Conservation (phyloP, 2,329 filamentous ascomycete species). For the Ascochyta koolunga region DNA sequence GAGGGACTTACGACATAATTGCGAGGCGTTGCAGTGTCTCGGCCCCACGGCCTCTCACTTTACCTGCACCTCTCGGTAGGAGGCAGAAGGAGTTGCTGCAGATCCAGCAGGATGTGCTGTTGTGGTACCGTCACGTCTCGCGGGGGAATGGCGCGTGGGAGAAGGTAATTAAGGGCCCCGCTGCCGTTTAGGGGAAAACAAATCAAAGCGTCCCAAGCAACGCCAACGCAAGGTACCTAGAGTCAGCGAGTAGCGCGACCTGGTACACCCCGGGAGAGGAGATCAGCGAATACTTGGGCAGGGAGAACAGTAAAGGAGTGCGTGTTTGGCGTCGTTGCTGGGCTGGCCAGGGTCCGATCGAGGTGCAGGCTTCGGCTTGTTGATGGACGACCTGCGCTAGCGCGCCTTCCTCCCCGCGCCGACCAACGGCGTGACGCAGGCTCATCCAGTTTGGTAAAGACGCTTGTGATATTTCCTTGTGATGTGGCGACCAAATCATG, state of each 20-base stretch:
- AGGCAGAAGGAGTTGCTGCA: slow-evolving; percentile 27
- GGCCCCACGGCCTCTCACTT: slow-evolving; percentile 47
- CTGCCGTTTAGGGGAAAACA: slow-evolving; percentile 40
- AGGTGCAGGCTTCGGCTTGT: slow-evolving; percentile 26
- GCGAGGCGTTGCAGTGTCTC: slow-evolving; percentile 34
- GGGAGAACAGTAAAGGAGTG: slow-evolving; percentile 9
- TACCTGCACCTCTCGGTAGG: slow-evolving; percentile 24
- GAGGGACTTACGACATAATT: slow-evolving; percentile 48
- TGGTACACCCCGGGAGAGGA: slow-evolving; percentile 2
- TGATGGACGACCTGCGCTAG: slow-evolving; percentile 29
- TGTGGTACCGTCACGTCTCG: slow-evolving; percentile 41
- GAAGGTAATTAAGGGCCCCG: slow-evolving; percentile 40
- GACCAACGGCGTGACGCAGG: slow-evolving; percentile 26
- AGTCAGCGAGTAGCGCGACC: slow-evolving; percentile 1
- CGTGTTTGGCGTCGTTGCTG: slow-evolving; percentile 18
- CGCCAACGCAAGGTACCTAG: slow-evolving; percentile 4
- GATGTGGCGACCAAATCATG: not conserved
- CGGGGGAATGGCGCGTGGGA: slow-evolving; percentile 37
- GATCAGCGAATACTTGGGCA: slow-evolving; percentile 4
- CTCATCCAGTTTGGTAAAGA: not conserved
- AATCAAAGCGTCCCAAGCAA: slow-evolving; percentile 24
- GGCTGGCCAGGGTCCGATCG: slow-evolving; percentile 18
- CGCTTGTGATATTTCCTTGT: slow-evolving; percentile 3
- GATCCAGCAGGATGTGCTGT: slow-evolving; percentile 28
- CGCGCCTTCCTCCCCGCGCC: slow-evolving; percentile 29